A percentile compares a stretch with the other conserved stretches of the same genome.
phyloP scores from a whole-genome alignment of 305 asterid genomes.

The Andrographis paniculata region DNA sequence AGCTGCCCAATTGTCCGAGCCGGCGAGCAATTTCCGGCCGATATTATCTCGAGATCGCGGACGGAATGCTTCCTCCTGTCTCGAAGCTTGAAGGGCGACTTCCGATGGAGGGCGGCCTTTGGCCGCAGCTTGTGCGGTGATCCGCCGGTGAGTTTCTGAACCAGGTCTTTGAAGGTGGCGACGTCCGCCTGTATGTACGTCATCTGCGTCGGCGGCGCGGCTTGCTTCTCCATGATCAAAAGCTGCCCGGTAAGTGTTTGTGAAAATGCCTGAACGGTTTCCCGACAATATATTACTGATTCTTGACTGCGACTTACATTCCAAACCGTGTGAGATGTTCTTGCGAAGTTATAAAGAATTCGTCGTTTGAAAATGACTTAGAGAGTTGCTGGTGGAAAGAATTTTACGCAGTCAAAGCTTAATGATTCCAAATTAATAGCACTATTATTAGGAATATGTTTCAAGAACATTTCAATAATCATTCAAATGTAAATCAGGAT shows the following conservation, averaged over 20 bases:
- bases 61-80: constrained; percentile 22
- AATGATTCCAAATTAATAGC: too few species aligned
- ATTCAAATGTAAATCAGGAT: too few species aligned
- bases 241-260: neutral
- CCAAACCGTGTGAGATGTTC: too few species aligned
- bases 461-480: too few species aligned
- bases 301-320: too few species aligned
- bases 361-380: too few species aligned
- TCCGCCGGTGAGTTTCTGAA: constrained; percentile 27
- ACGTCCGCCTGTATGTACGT: constrained; percentile 23
- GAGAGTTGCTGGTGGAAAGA: too few species aligned
- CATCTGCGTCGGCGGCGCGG: neutral
- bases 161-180: constrained; percentile 23
- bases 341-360: too few species aligned
- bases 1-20: neutral
- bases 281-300: neutral
- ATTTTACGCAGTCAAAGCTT: too few species aligned
- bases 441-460: too few species aligned
- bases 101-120: constrained; percentile 5
- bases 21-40: constrained; percentile 7
- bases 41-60: constrained; percentile 16
- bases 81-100: constrained; percentile 24
- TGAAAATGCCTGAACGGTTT: neutral
- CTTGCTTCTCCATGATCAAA: constrained; percentile 13
- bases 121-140: constrained; percentile 17